Conservation (phyloP, 2,329 filamentous ascomycete species). For the Talaromyces sp. region DNA sequence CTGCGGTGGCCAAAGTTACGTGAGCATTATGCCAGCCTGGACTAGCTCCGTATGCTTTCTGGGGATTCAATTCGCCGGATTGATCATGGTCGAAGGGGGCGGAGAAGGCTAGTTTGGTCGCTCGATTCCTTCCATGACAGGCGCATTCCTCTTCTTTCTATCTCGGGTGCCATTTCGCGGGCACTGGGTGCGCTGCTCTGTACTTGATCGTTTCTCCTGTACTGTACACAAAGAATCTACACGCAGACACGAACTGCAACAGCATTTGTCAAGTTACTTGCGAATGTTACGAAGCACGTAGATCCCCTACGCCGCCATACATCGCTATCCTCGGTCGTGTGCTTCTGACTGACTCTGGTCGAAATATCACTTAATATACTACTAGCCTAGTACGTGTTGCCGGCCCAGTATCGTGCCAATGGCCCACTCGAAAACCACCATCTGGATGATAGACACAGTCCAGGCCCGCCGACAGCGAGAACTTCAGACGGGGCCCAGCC, state of each 20-base stretch:
- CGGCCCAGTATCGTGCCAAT: not conserved
- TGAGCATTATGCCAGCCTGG: not conserved
- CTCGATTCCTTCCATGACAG: constrained; percentile 1
- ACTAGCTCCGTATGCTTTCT: not conserved
- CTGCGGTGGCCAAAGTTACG: constrained; percentile 9
- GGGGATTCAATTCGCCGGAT: not conserved
- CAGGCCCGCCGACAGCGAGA: not conserved
- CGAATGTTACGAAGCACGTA: too few species aligned
- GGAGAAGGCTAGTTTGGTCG: constrained; percentile 2
- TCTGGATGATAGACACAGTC: constrained; percentile 2
- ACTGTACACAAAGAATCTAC: too few species aligned
- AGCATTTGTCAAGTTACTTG: too few species aligned
- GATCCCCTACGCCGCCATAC: not conserved
- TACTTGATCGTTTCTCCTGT: too few species aligned
- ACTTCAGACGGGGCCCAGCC: not conserved
- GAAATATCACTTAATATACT: not conserved
- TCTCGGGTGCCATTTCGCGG: not conserved
- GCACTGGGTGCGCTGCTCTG: too few species aligned
- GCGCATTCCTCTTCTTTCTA: not conserved
- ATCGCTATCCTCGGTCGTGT: not conserved
- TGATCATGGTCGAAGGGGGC: not conserved
- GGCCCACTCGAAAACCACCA: not conserved
- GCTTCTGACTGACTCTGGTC: not conserved
- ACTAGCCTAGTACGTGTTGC: not conserved
- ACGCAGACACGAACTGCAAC: too few species aligned